Conservation (phyloP, 495 filamentous ascomycete species). For the Evansstolkia leycettana region DNA sequence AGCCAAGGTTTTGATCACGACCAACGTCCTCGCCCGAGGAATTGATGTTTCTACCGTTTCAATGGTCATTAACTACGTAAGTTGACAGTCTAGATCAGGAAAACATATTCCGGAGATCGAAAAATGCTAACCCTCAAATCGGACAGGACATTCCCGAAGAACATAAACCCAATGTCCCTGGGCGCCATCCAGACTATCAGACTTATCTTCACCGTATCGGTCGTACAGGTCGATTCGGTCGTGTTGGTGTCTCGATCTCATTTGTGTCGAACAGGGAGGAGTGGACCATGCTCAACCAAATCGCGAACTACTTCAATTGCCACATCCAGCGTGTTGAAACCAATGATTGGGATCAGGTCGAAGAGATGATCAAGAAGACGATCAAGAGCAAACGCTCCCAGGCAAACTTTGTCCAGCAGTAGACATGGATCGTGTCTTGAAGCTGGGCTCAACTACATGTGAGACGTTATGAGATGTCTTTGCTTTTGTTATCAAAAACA, state of each 20-base stretch:
- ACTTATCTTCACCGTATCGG: constrained; percentile 98
- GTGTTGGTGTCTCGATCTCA: constrained; percentile 88
- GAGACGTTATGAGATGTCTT: too few species aligned
- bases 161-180: constrained; percentile 8
- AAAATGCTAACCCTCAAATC: not conserved
- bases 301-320: constrained; percentile 57
- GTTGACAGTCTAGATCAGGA: constrained; percentile 4
- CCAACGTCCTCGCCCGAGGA: constrained; percentile 91
- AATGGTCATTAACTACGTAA: constrained; percentile 90
- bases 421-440: not conserved
- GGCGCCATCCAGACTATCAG: constrained; percentile 57
- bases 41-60: constrained; percentile 96
- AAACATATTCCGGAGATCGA: not conserved
- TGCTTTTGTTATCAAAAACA: too few species aligned
- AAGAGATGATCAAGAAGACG: constrained; percentile 64
- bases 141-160: constrained; percentile 46
- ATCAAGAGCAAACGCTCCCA: constrained; percentile 71
- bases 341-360: constrained; percentile 78
- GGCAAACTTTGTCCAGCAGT: constrained; percentile 31
- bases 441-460: not conserved
- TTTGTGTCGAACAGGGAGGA: constrained; percentile 75
- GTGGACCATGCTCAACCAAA: constrained; percentile 62
- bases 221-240: constrained; percentile 91
- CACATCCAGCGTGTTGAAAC: constrained; percentile 47
- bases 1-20: constrained; percentile 96